Evolutionary conservation across 2,329 filamentous ascomycete genomes (phyloP), one percentile per base, ranked within the genome.

Genomic region (Grosmannia huntii): DNA sequence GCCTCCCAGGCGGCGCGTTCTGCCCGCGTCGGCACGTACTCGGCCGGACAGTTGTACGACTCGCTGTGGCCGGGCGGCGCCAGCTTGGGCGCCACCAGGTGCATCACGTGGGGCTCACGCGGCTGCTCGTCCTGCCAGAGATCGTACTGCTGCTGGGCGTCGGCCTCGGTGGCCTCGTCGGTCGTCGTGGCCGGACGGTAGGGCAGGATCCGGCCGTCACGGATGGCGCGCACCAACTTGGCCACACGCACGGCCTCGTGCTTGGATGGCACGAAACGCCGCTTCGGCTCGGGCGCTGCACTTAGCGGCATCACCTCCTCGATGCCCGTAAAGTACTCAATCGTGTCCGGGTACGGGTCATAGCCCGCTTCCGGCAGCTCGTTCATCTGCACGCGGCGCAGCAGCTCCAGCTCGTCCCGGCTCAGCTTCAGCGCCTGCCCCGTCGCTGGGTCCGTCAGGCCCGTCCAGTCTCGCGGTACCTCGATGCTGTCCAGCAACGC

Each of bases 211-310:
- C 90, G 84, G 41, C 95, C 94, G 72, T 97, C 92, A 63, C 87
- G 85, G 65, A 99, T 99, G 44, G 94, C 94, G 67, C 89, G 90
- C 57, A 97, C 94, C 66, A 99, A 84, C 75, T 99, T 97, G 83
- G 96, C 96, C 56, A 99, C 83, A 59, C 91, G 84, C 76, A 96
- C 96, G 36, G 89, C 87, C 72, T 99, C 94, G 71, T 99, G 90
- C 73, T 96, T 97, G 53, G 92, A 97, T 7, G 95, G 94, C 11
- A 99, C 76, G 70, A 97, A 99, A 65, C 94, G 85, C 63, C 94
- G 82, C 75, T 99, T 99, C 1, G 94, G 94, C 69, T 99, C 94
- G 7, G 94, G 94, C 0, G 94, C 94, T 52, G 91, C 86, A 68
- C 90, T 96, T 59, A 99, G 72, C 16, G 94, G 94, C 91, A 99